phyloP scores from a whole-genome alignment of 2,329 filamentous ascomycete species.

The Fusarium marasasianum region DNA sequence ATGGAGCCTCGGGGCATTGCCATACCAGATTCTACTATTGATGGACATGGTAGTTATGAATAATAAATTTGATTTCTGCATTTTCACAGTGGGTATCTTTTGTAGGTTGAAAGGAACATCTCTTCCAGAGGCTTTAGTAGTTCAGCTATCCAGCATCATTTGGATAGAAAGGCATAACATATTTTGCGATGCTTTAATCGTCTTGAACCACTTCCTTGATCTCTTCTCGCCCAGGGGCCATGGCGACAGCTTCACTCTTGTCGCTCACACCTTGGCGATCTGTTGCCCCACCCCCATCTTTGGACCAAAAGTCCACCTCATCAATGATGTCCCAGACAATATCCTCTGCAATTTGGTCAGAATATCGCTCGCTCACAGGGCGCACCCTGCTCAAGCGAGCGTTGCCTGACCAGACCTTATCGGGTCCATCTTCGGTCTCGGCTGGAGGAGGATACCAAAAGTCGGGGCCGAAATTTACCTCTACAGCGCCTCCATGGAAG shows the following conservation, averaged over 20 bases:
- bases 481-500: slow-evolving; percentile 88
- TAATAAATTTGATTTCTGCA: slow-evolving; percentile 27
- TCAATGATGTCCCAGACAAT: slow-evolving; percentile 93
- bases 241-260: slow-evolving; percentile 55
- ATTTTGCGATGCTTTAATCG: slow-evolving; percentile 52
- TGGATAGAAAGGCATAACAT: neutral
- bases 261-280: slow-evolving; percentile 57
- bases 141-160: neutral
- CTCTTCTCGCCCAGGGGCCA: slow-evolving; percentile 61
- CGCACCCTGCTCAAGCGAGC: slow-evolving; percentile 53
- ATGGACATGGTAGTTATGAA: slow-evolving; percentile 14
- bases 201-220: slow-evolving; percentile 74
- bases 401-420: slow-evolving; percentile 52
- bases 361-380: slow-evolving; percentile 80
- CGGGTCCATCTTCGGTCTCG: slow-evolving; percentile 58
- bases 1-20: slow-evolving; percentile 6
- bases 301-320: slow-evolving; percentile 89
- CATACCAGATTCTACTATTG: slow-evolving; percentile 20
- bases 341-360: slow-evolving; percentile 95
- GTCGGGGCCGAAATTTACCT: slow-evolving; percentile 92
- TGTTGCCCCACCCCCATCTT: slow-evolving; percentile 67
- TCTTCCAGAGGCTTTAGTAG: neutral
- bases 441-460: slow-evolving; percentile 88
- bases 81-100: slow-evolving; percentile 45
- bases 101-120: neutral